phyloP scores from a whole-genome alignment of 2,329 filamentous ascomycete genomes.

The Mycosphaerelloides madeirae region DNA sequence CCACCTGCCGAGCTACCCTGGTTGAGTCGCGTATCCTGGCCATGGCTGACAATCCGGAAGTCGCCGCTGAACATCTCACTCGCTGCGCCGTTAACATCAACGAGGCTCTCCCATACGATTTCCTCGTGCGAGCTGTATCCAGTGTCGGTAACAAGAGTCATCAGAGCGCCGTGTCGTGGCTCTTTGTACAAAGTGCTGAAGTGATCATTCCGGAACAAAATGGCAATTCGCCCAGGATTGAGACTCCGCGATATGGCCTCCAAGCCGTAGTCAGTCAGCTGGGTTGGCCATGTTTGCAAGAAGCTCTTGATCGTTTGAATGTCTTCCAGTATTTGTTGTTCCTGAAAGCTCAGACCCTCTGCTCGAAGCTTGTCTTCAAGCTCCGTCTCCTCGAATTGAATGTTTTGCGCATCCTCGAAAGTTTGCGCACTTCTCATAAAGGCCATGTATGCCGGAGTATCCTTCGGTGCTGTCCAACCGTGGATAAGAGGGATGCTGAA shows the following conservation, averaged over 20 bases:
- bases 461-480: conserved; percentile 76
- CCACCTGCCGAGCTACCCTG: conserved; percentile 25
- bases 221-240: conserved; percentile 73
- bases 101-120: conserved; percentile 91
- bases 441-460: conserved; percentile 63
- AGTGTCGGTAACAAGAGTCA: conserved; percentile 86
- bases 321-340: conserved; percentile 77
- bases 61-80: conserved; percentile 86
- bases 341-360: conserved; percentile 61
- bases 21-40: conserved; percentile 28
- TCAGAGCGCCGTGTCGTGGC: conserved; percentile 67
- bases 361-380: conserved; percentile 71
- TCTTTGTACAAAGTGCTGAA: conserved; percentile 93
- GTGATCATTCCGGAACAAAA: conserved; percentile 94
- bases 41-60: conserved; percentile 75
- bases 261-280: conserved; percentile 78
- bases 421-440: conserved; percentile 71
- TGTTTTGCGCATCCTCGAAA: conserved; percentile 86
- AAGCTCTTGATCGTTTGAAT: conserved; percentile 81
- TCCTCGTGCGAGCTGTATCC: conserved; percentile 85
- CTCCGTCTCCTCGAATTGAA: conserved; percentile 85
- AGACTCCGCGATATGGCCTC: conserved; percentile 67
- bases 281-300: conserved; percentile 72
- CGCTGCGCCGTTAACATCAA: conserved; percentile 77
- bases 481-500: conserved; percentile 88